Base-by-base conservation (phyloP, 2,329 filamentous ascomycete species). In the Ascochyta clinopodiicola region DNA sequence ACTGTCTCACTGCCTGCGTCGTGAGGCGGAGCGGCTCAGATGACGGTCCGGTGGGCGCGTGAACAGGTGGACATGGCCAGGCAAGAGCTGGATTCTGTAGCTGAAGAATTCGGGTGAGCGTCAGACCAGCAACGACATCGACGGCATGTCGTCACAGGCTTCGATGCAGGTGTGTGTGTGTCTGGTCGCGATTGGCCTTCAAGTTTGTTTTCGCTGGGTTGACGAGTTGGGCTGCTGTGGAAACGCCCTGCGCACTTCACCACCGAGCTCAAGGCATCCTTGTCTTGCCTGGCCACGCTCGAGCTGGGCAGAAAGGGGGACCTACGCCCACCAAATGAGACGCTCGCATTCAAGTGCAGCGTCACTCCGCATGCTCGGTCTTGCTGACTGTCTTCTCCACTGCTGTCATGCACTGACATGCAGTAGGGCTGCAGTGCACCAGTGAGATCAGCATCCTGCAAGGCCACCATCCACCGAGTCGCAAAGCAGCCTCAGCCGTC, bases 1-100 rank as follows among this genome's bases (percentile, higher is more conserved):
- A 49, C 47, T 61, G 64, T 57, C 66, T 67, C 49, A 57, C 49
- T 61, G 62, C 59, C 64, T 63, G 53, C 40, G 63, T 66, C 52
- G 66, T 52, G 59, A 66, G 68, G 71, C 69, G 66, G 64, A 67
- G 67, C 60, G 40, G 67, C 62, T 72, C 68, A 74, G 69, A 73
- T 69, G 68, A 65, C 67, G 44, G 48, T 56, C 35, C 42, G 54
- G 58, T 60, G 53, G 45, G 66, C 68, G 68, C 67, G 67, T 67
- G 64, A 36, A 66, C 51, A 56, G 60, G 56, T 49, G 61, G 56
- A 59, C 70, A 72, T 73, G 52, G 59, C 67, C 35, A 19, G n/a
- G 52, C 25, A 21, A 45, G 51, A 36, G 36, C 46, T 32, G 32
- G 12, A 38, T 9, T 17, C 5, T 7, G 46, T 37, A 50, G 52